Base-by-base conservation (phyloP, 345 rosid genomes). In the Acer saccharum region DNA sequence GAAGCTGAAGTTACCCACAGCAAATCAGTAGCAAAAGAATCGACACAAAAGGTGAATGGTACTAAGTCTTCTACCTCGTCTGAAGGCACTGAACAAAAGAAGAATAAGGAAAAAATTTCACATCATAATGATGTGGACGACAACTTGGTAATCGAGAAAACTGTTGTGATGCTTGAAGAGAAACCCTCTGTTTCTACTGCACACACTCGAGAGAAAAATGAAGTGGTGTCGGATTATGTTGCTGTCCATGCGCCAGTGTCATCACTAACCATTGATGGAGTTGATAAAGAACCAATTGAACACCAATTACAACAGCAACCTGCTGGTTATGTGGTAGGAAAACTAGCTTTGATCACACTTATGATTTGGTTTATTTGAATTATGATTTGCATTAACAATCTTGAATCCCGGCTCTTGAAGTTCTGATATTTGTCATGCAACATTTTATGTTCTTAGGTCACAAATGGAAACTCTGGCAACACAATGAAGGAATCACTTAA, bases 111-210 rank as follows among this genome's bases (percentile, higher is more conserved):
- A 62, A 84, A 82, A 76, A 52, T 71, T 58, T 81, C 87, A 61
- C 65, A 69, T 75, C 84, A 77, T 12, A 86, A 76, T 77, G 92
- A 87, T 70, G 86, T 61, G 63, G 92, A 92, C 80, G 94, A 90
- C 71, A 81, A 84, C 77, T 82, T 82, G 21, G 87, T 91, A 74
- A 76, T 95, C 68, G 89, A 93, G 80, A 95, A 95, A 79, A 84
- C 85, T 65, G 89, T 96, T 74, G 90, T 90, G 80, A 83, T 88
- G 84, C 90, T 86, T 44, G 92, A 92, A 84, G 91, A 92, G 83
- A 87, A 85, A 80, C 87, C 90, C 10, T 71, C 81, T 8, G 25
- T 78, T 83, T 76, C 89, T 65, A 17, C 68, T 25, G 35, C 75
- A 62, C 84, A 79, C 10, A 80, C 77, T 68, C 80, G 81, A n/a